phyloP scores from a whole-genome alignment of 257 asterid species.

The Penstemon barbatus region DNA sequence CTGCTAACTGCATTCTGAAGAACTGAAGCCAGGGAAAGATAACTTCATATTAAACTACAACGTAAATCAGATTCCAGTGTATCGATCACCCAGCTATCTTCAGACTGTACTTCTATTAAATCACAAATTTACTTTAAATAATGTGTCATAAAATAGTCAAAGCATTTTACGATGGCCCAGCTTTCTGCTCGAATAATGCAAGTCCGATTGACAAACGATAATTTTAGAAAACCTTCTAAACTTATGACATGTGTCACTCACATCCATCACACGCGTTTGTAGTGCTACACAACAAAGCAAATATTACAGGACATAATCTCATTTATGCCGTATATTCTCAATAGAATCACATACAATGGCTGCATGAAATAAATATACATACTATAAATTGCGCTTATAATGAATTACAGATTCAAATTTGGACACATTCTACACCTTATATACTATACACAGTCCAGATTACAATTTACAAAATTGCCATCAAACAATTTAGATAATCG shows the following conservation, averaged over 20 bases:
- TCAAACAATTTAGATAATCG: neutral
- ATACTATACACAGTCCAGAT: neutral
- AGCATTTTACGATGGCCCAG: constrained; percentile 1
- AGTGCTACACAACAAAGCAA: neutral
- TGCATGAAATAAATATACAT: too few relatives aligned
- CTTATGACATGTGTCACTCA: neutral
- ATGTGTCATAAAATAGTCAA: neutral
- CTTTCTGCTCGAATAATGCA: neutral
- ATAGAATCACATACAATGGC: too few relatives aligned
- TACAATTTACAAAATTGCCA: constrained; percentile 19
- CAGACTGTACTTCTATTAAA: constrained; percentile 3
- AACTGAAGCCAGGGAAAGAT: constrained; percentile 18
- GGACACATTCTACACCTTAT: constrained; percentile 10
- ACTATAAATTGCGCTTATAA: neutral
- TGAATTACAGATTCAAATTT: constrained; percentile 4
- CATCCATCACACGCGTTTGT: neutral
- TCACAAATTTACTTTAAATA: constrained; percentile 7
- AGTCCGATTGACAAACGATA: neutral
- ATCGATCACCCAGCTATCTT: constrained; percentile 5
- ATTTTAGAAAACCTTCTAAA: neutral
- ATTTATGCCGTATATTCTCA: too few relatives aligned
- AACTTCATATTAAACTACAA: constrained; percentile 5
- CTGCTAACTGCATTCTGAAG: constrained; percentile 10
- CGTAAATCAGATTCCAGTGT: constrained; percentile 16
- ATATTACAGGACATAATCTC: too few relatives aligned